Percentiles rank a stretch among this genome's conserved stretches.
Conservation (phyloP, 495 filamentous ascomycete genomes). For the Barbatosphaeria neglecta region DNA sequence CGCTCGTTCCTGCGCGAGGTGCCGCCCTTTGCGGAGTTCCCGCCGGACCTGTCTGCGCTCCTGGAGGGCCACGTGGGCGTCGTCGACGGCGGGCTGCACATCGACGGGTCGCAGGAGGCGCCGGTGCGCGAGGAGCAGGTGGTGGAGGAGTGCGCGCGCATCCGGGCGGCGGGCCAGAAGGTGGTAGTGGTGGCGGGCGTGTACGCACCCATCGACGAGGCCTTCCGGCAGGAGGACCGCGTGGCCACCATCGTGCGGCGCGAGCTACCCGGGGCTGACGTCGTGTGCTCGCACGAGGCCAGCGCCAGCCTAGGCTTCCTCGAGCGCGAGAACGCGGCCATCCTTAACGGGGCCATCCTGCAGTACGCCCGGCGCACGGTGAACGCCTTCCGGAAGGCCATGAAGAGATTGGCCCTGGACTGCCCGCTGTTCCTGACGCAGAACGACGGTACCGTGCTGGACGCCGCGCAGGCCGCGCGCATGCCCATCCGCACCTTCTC, state of each 20-base stretch:
- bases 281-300: slow-evolving; percentile 28
- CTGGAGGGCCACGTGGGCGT: slow-evolving; percentile 25
- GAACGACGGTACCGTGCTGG: slow-evolving; percentile 40
- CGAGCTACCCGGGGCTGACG: slow-evolving; percentile 3
- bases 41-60: slow-evolving; percentile 17
- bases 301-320: slow-evolving; percentile 34
- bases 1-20: slow-evolving; percentile 29
- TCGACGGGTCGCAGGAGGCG: slow-evolving; percentile 25
- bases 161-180: slow-evolving; percentile 16
- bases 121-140: slow-evolving; percentile 18
- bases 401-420: slow-evolving; percentile 25
- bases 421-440: slow-evolving; percentile 41
- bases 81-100: slow-evolving; percentile 31
- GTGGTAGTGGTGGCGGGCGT: slow-evolving; percentile 26
- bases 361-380: slow-evolving; percentile 33
- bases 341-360: slow-evolving; percentile 39
- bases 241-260: neutral
- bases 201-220: slow-evolving; percentile 22
- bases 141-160: slow-evolving; percentile 12
- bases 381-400: slow-evolving; percentile 27
- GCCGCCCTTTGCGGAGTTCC: slow-evolving; percentile 36
- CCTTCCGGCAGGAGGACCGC: slow-evolving; percentile 9
- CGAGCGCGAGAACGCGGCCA: slow-evolving; percentile 41
- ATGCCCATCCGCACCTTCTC: slow-evolving; percentile 39
- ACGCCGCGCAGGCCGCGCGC: slow-evolving; percentile 27